A percentile compares a stretch with the other conserved stretches of the same genome.
phyloP scores from a whole-genome alignment of 2,329 filamentous ascomycete species.

The Phoma herbarum region DNA sequence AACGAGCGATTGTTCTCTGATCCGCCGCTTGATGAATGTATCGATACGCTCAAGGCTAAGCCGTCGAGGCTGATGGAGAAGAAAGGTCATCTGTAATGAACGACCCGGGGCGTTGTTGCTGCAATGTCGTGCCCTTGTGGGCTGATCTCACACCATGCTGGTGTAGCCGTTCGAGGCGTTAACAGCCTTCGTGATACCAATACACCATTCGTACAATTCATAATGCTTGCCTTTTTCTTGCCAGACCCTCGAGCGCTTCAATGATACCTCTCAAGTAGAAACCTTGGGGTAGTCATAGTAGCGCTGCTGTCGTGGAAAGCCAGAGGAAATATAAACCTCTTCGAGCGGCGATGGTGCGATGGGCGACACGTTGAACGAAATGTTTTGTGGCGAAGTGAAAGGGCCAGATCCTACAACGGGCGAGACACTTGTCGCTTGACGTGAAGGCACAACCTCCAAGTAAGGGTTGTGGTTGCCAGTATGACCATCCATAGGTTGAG shows the following conservation, averaged over 20 bases:
- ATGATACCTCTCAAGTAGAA: not conserved
- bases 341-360: conserved; percentile 23
- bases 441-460: conserved; percentile 6
- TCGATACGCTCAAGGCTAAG: not conserved
- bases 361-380: conserved; percentile 19
- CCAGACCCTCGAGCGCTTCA: not conserved
- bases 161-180: not conserved
- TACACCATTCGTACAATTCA: conserved; percentile 1
- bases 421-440: conserved; percentile 8
- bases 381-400: conserved; percentile 12
- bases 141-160: not conserved
- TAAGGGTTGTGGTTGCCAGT: conserved; percentile 4
- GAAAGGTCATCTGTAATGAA: not conserved
- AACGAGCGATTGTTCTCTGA: conserved; percentile 16
- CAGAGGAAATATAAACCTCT: conserved; percentile 19
- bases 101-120: not conserved
- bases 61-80: not conserved
- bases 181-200: conserved; percentile 11
- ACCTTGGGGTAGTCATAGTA: conserved; percentile 8
- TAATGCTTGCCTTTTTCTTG: not conserved
- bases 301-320: conserved; percentile 7
- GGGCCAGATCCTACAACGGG: not conserved
- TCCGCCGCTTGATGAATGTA: conserved; percentile 8
- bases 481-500: conserved; percentile 2
- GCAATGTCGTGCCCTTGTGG: not conserved